Conservation (phyloP, 768 basidiomycete genomes). For the Agrocybe praecox region DNA sequence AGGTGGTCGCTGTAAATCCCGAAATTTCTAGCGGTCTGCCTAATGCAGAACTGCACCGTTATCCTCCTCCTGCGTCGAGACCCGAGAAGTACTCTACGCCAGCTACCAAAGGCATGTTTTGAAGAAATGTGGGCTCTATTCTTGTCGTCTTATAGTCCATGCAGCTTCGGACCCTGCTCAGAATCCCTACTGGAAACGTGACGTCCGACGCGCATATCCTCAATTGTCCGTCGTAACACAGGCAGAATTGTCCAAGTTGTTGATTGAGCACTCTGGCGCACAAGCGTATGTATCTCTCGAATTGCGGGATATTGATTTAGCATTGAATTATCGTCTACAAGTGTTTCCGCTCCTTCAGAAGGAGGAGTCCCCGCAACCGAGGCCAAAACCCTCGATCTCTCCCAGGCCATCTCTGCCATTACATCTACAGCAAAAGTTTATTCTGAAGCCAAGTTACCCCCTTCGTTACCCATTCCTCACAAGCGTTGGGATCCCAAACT, state of each 20-base stretch:
- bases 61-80: conserved; percentile 87
- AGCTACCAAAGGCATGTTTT: conserved; percentile 74
- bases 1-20: conserved; percentile 82
- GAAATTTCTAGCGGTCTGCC: conserved; percentile 92
- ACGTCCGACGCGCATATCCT: conserved; percentile 91
- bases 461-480: conserved; percentile 65
- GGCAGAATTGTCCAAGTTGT: conserved; percentile 73
- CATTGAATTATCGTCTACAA: conserved; percentile 22
- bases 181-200: conserved; percentile 96
- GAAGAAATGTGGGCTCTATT: neutral
- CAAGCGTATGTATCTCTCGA: conserved; percentile 54
- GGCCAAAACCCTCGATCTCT: conserved; percentile 57
- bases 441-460: conserved; percentile 69
- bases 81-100: conserved; percentile 87
- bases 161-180: conserved; percentile 86
- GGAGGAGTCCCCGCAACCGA: conserved; percentile 46
- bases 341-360: conserved; percentile 56
- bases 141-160: conserved; percentile 1
- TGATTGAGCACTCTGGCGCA: conserved; percentile 75
- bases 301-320: neutral
- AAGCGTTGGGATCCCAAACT: conserved; percentile 75
- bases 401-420: conserved; percentile 72
- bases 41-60: conserved; percentile 68
- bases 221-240: conserved; percentile 90
- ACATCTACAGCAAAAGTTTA: conserved; percentile 59